These are phyloP conservation scores for Russula brevipes DNA, from an alignment of 768 basidiomycete genomes.

Conservation along the genomic window DNA sequence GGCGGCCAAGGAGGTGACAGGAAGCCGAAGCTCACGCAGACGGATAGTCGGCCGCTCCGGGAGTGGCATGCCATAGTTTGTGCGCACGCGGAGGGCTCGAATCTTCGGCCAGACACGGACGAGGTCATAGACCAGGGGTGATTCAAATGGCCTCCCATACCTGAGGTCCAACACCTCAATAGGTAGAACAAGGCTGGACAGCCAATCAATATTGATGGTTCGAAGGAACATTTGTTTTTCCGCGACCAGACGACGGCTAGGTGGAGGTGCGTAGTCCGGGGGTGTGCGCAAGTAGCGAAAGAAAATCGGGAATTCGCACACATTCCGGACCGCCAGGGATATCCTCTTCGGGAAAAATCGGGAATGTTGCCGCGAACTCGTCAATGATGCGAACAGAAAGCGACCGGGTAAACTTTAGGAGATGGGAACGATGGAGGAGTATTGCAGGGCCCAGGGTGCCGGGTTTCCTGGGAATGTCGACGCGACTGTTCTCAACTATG, in stretches of 20 bases:
- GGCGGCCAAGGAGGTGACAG: constrained; percentile 10
- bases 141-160: constrained; percentile 1
- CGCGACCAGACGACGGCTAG: constrained; percentile 11
- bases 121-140: constrained; percentile 12
- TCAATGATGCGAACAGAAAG: constrained; percentile 13
- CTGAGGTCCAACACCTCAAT: constrained; percentile 16
- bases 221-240: background rate
- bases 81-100: constrained; percentile 16
- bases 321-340: background rate
- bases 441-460: constrained; percentile 11
- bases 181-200: constrained; percentile 10
- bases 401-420: constrained; percentile 4
- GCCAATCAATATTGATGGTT: constrained; percentile 5
- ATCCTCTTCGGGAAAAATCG: background rate
- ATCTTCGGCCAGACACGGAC: constrained; percentile 10
- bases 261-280: constrained; percentile 1
- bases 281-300: constrained; percentile 8
- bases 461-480: background rate
- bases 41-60: background rate
- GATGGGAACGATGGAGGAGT: constrained; percentile 10
- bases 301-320: constrained; percentile 12
- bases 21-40: constrained; percentile 18
- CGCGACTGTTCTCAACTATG: constrained; percentile 15
- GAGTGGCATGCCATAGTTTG: background rate
- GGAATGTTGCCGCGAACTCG: background rate